These are phyloP conservation scores for Agrocybe praecox DNA, from an alignment of 768 basidiomycete genomes.

Conservation along the genomic window DNA sequence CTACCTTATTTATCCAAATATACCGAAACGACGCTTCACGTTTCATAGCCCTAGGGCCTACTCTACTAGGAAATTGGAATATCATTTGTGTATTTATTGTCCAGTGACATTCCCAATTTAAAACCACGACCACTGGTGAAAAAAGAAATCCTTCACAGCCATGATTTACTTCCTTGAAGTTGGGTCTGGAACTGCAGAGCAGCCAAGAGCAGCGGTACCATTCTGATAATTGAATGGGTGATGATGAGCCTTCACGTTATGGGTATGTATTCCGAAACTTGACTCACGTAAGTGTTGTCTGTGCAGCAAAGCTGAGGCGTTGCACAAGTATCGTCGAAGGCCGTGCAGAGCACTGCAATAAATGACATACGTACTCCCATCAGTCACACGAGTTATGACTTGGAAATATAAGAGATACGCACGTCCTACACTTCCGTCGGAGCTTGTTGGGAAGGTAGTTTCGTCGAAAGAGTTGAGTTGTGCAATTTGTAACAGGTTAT, in stretches of 20 bases:
- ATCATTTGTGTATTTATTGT: no score
- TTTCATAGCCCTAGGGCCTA: no score
- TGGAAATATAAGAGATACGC: neutral
- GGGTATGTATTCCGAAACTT: no score
- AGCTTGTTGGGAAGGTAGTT: neutral
- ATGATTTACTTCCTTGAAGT: neutral
- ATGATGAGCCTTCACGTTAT: no score
- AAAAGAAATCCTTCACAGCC: no score
- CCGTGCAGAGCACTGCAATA: neutral
- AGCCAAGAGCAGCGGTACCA: neutral
- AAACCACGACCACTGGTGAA: no score
- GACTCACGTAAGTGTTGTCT: neutral
- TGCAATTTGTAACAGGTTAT: neutral
- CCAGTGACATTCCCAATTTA: no score
- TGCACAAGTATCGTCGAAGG: neutral
- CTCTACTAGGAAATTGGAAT: no score
- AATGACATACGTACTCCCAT: no score
- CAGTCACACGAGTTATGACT: no score
- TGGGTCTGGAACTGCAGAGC: neutral
- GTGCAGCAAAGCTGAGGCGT: neutral
- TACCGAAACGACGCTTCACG: no score
- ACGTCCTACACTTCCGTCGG: neutral
- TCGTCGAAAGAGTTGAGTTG: neutral
- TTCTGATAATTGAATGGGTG: neutral
- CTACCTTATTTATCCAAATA: no score